Base-by-base conservation (phyloP, 495 filamentous ascomycete species). In the Chaetomidium leptoderma region DNA sequence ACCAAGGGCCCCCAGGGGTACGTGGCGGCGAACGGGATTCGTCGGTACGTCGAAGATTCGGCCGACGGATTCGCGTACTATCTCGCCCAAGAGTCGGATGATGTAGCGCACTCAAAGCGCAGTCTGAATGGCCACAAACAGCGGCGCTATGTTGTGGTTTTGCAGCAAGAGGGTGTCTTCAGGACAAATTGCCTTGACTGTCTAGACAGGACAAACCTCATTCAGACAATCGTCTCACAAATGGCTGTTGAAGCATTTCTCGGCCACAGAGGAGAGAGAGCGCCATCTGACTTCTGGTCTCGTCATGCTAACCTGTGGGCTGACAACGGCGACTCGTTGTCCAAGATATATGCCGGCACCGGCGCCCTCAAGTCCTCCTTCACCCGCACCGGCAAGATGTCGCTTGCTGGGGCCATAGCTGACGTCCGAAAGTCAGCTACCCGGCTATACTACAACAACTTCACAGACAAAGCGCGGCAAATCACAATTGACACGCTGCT, bases 111-210 rank as follows among this genome's bases (percentile, higher is more conserved):
- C 57, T 40, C 19, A 16, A 62, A 55, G 19, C 52, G 56, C 10
- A 19, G 52, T 26, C 33, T 57, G 16, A 23, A 58, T 26, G 47
- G 50, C 39, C 71, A 66, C 29, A 73, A 61, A 30, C 67, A 62
- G 24, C 74, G 70, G 48, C 76, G 80, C 55, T 83, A 84, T 33
- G 79, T 85, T 11, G 84, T 91, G 16, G 80, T 95, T 24, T 72
- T 96, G 17, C 90, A 95, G 64, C 93, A 98, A 70, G 89, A 95
- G 63, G 93, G 93, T 11, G 81, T 97, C 16, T 98, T 98, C 66
- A 83, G 93, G 48, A 96, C 91, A 0, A 98, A 98, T 63, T 98
- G 93, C 67, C 76, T 98, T 24, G 93, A 98, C 69, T 98, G 93
- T 69, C 79, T 98, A 24, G 93, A 98, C 69, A 83, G 93, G 48